Conservation (phyloP, 345 rosid genomes). For the Draba incana region DNA sequence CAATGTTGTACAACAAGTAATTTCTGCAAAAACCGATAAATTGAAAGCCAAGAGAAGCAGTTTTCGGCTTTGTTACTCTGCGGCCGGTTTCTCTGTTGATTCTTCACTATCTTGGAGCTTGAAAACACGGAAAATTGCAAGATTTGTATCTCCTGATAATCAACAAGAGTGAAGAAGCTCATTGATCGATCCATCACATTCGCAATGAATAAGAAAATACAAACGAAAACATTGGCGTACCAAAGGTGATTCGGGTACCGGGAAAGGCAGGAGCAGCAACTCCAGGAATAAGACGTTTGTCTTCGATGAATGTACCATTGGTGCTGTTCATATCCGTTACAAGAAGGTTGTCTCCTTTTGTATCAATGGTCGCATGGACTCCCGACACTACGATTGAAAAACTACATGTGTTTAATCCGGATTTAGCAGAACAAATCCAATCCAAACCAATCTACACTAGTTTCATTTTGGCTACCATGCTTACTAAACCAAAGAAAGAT, state of each 20-base stretch:
- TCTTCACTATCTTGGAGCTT: constrained; percentile 55
- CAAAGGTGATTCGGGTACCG: constrained; percentile 69
- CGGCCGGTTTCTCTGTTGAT: constrained; percentile 39
- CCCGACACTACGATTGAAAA: constrained; percentile 62
- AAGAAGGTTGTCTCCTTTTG: constrained; percentile 58
- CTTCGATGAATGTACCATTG: constrained; percentile 79
- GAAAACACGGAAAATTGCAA: constrained; percentile 73
- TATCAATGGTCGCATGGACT: constrained; percentile 77
- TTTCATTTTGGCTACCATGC: too few relatives aligned
- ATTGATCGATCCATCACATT: neutral
- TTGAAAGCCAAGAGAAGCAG: neutral
- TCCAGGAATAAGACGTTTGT: constrained; percentile 70
- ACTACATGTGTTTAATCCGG: neutral
- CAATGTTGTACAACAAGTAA: constrained; percentile 16
- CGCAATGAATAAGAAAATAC: neutral
- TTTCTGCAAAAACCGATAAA: neutral
- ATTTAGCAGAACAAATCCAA: neutral
- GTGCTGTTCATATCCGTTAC: constrained; percentile 88
- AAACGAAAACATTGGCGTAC: constrained; percentile 39
- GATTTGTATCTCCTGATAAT: constrained; percentile 65
- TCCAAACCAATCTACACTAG: neutral
- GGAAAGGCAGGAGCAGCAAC: constrained; percentile 53
- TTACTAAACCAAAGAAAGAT: too few relatives aligned
- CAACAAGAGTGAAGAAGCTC: neutral
- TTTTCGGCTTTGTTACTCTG: constrained; percentile 20